These are phyloP conservation scores for Arthrobotrys iridis DNA, from an alignment of 2,329 filamentous ascomycete genomes.

Conservation along the genomic window DNA sequence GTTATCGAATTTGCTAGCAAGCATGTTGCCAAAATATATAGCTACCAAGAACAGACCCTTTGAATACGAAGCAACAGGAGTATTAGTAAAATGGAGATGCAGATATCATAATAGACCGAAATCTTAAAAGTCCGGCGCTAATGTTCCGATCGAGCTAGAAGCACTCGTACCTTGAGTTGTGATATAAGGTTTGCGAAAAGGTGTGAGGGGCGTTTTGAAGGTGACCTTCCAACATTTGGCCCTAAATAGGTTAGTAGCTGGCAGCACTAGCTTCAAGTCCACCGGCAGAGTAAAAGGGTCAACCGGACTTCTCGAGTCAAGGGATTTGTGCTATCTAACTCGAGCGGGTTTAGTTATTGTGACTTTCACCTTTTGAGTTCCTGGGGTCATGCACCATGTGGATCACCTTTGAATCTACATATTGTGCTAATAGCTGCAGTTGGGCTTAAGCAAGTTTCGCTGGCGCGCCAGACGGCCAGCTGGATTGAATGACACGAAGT, in stretches of 20 bases:
- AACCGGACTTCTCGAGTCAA: not conserved
- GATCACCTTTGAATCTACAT: not conserved
- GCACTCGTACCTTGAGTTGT: conserved; percentile 1
- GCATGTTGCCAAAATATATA: too few relatives aligned
- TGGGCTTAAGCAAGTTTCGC: conserved; percentile 9
- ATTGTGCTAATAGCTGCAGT: conserved; percentile 13
- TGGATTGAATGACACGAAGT: conserved; percentile 11
- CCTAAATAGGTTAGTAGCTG: not conserved
- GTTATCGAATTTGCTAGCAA: too few relatives aligned
- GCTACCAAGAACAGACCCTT: too few relatives aligned
- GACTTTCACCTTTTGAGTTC: not conserved
- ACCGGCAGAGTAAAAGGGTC: not conserved
- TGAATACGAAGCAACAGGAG: too few relatives aligned
- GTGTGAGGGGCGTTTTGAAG: conserved; percentile 5
- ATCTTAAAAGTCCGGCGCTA: conserved; percentile 44
- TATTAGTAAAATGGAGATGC: too few relatives aligned
- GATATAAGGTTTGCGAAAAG: conserved; percentile 1
- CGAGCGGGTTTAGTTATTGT: not conserved
- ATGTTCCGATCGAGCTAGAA: conserved; percentile 42
- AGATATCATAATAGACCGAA: too few relatives aligned
- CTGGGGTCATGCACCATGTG: conserved; percentile 10
- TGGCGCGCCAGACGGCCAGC: conserved; percentile 15
- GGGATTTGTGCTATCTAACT: conserved; percentile 1
- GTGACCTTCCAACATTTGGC: not conserved
- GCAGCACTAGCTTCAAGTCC: not conserved